Conservation (phyloP, 441 rosid genomes). For the Corymbia calophylla region DNA sequence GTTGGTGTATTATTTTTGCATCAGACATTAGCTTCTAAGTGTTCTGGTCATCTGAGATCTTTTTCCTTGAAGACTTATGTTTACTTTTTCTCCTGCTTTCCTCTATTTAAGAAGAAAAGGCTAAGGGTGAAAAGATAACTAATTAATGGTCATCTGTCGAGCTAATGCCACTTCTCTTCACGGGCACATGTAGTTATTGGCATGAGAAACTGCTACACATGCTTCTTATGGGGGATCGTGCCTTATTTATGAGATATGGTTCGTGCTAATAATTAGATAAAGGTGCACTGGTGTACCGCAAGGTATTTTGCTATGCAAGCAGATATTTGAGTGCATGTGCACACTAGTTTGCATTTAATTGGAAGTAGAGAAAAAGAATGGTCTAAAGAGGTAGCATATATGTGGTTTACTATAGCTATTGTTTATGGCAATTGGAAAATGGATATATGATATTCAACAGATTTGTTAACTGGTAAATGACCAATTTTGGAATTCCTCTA, state of each 20-base stretch:
- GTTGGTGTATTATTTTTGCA: not conserved
- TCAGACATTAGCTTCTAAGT: not conserved
- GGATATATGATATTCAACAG: not conserved
- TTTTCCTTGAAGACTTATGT: not conserved
- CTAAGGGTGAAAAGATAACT: not conserved
- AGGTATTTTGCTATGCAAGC: not conserved
- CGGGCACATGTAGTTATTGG: not conserved
- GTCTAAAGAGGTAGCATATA: not conserved
- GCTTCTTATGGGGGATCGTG: not conserved
- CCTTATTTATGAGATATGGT: not conserved
- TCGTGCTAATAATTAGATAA: not conserved
- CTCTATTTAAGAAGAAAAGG: not conserved
- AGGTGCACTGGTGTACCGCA: not conserved
- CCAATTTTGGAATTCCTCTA: not conserved
- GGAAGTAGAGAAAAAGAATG: not conserved
- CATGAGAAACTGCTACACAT: not conserved
- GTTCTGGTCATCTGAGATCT: not conserved
- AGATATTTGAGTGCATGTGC: not conserved
- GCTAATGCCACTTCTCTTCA: not conserved
- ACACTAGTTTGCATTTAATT: not conserved
- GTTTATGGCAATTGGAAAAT: not conserved
- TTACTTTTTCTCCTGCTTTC: not conserved
- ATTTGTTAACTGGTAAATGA: not conserved
- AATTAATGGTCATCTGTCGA: not conserved
- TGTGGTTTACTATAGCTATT: not conserved